Evolutionary conservation across 2,329 filamentous ascomycete species (phyloP).

Genomic region (Microcera coccophila): DNA sequence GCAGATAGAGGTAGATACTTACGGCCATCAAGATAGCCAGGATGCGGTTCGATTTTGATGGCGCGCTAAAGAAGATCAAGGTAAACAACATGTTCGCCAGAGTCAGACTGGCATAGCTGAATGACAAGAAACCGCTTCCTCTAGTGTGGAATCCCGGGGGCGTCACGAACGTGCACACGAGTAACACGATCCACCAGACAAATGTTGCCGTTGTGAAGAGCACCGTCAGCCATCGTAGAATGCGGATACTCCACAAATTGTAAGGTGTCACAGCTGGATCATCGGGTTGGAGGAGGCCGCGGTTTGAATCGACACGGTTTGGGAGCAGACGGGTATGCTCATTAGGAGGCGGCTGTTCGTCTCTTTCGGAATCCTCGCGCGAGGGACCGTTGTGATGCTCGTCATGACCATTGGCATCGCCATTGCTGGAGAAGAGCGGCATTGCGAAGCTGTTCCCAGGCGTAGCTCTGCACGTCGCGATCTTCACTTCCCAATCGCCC

Average conservation of each 20-base stretch:
- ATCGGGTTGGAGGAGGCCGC: constrained; percentile 37
- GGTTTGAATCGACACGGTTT: constrained; percentile 55
- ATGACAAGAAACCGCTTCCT: constrained; percentile 89
- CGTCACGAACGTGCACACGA: constrained; percentile 88
- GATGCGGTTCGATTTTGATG: constrained; percentile 74
- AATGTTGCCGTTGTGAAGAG: constrained; percentile 72
- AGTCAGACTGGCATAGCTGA: constrained; percentile 76
- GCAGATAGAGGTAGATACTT: constrained; percentile 6
- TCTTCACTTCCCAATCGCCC: not conserved
- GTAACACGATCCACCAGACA: constrained; percentile 85
- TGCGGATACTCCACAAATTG: constrained; percentile 87
- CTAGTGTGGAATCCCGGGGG: constrained; percentile 80
- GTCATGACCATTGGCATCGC: constrained; percentile 20
- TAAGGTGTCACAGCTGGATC: constrained; percentile 72
- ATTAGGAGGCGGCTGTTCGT: constrained; percentile 34
- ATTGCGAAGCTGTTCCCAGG: constrained; percentile 17
- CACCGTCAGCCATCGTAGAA: constrained; percentile 73
- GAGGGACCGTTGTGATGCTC: constrained; percentile 7
- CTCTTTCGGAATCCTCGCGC: constrained; percentile 19
- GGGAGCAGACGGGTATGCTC: constrained; percentile 66
- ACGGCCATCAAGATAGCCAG: constrained; percentile 63
- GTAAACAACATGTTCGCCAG: constrained; percentile 70
- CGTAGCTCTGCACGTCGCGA: not conserved
- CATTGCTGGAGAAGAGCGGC: constrained; percentile 33
- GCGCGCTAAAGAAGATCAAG: constrained; percentile 82